phyloP scores from a whole-genome alignment of 257 asterid species.

The Solanum dulcamara region DNA sequence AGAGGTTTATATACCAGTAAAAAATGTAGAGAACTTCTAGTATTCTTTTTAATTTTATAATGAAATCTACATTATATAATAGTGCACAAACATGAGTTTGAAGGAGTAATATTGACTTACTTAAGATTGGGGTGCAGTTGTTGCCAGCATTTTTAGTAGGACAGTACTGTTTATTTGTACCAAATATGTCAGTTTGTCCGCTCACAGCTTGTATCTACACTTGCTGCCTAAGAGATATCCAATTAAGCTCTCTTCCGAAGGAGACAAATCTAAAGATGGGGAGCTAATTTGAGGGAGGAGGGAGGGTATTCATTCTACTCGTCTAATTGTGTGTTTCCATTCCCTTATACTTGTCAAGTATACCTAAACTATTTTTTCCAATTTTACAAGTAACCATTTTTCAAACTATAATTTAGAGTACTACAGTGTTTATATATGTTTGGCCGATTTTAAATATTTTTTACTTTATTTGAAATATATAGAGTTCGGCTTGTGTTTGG shows the following conservation, averaged over 20 bases:
- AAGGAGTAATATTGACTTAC: background rate
- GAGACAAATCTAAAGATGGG: no score
- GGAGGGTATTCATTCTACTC: background rate
- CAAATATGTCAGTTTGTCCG: background rate
- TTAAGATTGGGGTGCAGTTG: no score
- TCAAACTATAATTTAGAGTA: no score
- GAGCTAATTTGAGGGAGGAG: no score
- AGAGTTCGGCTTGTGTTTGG: background rate
- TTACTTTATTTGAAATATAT: background rate
- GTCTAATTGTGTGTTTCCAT: background rate
- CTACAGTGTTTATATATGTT: background rate
- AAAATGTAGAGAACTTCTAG: background rate
- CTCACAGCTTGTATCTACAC: no score
- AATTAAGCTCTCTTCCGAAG: no score
- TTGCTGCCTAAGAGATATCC: no score
- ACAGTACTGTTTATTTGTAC: background rate
- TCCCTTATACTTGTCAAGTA: no score
- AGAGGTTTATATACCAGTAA: background rate
- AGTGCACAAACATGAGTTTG: background rate
- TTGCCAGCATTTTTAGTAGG: background rate
- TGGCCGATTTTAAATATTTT: background rate
- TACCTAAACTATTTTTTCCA: no score
- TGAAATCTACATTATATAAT: background rate
- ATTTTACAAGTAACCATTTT: no score
- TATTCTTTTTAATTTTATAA: background rate